These are phyloP conservation scores for Salinomyces thailandicus DNA, from an alignment of 2,329 filamentous ascomycete genomes.

Conservation along the genomic window DNA sequence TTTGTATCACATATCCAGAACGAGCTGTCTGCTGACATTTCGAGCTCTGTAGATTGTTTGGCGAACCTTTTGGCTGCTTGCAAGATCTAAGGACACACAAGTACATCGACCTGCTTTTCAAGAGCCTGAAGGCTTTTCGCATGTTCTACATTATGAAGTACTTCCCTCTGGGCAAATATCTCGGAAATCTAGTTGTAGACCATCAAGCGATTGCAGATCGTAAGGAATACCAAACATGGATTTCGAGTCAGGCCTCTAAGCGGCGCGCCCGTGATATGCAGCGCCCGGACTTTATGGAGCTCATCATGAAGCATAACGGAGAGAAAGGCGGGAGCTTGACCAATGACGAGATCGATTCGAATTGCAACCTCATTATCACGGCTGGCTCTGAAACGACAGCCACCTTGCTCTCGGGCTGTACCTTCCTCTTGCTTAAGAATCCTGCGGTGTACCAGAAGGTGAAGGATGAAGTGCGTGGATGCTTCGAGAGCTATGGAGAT, in stretches of 20 bases:
- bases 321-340: constrained; percentile 14
- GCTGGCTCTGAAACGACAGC: constrained; percentile 45
- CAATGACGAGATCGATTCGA: constrained; percentile 24
- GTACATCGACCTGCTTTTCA: constrained; percentile 19
- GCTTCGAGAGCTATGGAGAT: constrained; percentile 23
- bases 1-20: too few species aligned
- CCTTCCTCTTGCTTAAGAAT: constrained; percentile 61
- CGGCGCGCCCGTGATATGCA: constrained; percentile 22
- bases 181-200: constrained; percentile 15
- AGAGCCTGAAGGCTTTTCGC: constrained; percentile 18
- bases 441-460: constrained; percentile 45
- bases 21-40: too few species aligned
- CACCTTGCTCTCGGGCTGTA: constrained; percentile 48
- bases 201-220: constrained; percentile 11
- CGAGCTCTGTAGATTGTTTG: constrained; percentile 15
- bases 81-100: constrained; percentile 16
- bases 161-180: constrained; percentile 15
- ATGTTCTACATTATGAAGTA: constrained; percentile 18
- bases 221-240: constrained; percentile 15
- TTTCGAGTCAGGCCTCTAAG: constrained; percentile 17
- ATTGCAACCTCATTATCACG: constrained; percentile 50
- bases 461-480: constrained; percentile 43
- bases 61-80: constrained; percentile 22
- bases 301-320: constrained; percentile 36
- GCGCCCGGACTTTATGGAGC: constrained; percentile 38